Conservation (phyloP, 2,329 filamentous ascomycete genomes). For the Thyridium curvatum region DNA sequence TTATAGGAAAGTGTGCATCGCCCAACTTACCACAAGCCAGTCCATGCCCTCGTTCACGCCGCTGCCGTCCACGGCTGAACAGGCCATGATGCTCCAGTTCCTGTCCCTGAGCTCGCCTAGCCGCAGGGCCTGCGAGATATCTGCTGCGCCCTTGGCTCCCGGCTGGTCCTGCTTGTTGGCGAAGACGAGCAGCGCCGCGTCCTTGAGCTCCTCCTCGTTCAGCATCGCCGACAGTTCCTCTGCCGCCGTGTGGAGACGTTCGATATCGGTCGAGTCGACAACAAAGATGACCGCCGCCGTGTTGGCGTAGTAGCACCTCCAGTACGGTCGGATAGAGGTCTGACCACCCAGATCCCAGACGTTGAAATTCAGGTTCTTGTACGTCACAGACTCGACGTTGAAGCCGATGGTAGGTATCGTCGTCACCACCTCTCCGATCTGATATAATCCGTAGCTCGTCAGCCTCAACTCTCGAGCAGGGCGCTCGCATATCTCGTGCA, state of each 20-base stretch:
- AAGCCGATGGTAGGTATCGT: slow-evolving; percentile 99
- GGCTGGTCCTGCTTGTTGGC: slow-evolving; percentile 99
- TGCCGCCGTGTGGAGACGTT: slow-evolving; percentile 83
- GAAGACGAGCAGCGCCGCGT: slow-evolving; percentile 88
- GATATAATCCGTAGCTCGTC: slow-evolving; percentile 10
- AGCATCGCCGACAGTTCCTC: slow-evolving; percentile 94
- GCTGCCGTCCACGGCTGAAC: slow-evolving; percentile 89
- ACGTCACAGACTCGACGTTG: slow-evolving; percentile 97
- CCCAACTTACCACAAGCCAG: slow-evolving; percentile 78
- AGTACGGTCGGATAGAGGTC: slow-evolving; percentile 98
- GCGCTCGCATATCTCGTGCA: no score
- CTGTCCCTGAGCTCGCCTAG: slow-evolving; percentile 88
- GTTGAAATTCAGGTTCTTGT: slow-evolving; percentile 97
- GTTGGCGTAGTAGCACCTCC: slow-evolving; percentile 99
- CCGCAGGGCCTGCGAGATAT: slow-evolving; percentile 90
- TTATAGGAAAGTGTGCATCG: not conserved
- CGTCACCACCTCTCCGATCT: slow-evolving; percentile 98
- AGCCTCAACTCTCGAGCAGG: slow-evolving; percentile 2
- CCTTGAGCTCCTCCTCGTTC: slow-evolving; percentile 92
- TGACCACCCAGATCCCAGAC: slow-evolving; percentile 98
- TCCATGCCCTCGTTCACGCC: slow-evolving; percentile 98
- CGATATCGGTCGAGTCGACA: slow-evolving; percentile 96
- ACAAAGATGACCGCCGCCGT: slow-evolving; percentile 98
- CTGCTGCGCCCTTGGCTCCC: slow-evolving; percentile 89
- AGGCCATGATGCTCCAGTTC: slow-evolving; percentile 99